Conservation (phyloP, 2,329 filamentous ascomycete species). For the Monosporascus ibericus region DNA sequence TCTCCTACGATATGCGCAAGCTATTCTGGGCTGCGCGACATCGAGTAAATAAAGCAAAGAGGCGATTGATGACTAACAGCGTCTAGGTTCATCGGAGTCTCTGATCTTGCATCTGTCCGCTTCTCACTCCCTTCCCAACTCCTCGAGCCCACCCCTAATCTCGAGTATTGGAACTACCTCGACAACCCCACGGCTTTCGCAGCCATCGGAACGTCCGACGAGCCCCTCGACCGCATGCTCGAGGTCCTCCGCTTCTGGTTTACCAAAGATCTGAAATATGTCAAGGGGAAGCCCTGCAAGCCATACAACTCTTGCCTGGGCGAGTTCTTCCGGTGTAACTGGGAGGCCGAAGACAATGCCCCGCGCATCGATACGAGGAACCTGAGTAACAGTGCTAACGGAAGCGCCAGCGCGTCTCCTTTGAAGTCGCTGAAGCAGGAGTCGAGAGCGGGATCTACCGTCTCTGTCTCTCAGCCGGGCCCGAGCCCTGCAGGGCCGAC, state of each 20-base stretch:
- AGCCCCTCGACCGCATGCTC: constrained; percentile 87
- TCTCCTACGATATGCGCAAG: neutral
- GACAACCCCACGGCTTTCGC: constrained; percentile 89
- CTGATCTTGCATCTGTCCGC: constrained; percentile 90
- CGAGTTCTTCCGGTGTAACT: constrained; percentile 97
- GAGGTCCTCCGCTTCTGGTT: constrained; percentile 97
- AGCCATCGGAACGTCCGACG: constrained; percentile 79
- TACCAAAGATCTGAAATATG: constrained; percentile 97
- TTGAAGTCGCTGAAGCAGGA: constrained; percentile 37
- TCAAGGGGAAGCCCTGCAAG: constrained; percentile 97
- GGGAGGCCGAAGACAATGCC: constrained; percentile 80
- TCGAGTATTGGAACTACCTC: constrained; percentile 99
- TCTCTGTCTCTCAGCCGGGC: constrained; percentile 44
- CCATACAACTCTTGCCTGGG: constrained; percentile 96
- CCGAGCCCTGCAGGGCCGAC: constrained; percentile 38
- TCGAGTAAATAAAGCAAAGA: constrained; percentile 18
- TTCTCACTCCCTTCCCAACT: constrained; percentile 95
- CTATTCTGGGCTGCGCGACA: constrained; percentile 5
- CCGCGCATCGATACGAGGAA: constrained; percentile 54
- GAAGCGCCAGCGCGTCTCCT: constrained; percentile 38
- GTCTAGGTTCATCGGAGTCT: constrained; percentile 83
- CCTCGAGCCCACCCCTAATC: constrained; percentile 89
- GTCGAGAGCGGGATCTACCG: constrained; percentile 41
- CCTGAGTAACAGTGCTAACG: constrained; percentile 28
- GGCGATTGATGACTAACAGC: neutral